Base-by-base conservation (phyloP, 306 rosid genomes). In the Ochetophila trinervis region DNA sequence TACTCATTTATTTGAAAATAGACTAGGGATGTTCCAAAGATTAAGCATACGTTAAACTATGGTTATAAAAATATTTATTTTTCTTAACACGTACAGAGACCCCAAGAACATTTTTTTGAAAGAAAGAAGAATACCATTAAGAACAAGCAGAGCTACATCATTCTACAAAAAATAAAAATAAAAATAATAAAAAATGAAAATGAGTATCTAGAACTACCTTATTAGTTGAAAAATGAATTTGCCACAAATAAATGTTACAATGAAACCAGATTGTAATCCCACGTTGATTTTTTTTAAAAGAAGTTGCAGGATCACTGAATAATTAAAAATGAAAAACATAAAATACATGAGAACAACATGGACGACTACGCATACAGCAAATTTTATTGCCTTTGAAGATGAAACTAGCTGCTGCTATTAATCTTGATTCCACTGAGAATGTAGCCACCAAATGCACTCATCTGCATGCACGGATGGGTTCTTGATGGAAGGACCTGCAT, bases 391-490 rank as follows among this genome's bases (percentile, higher is more conserved):
- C 36, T 59, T 23, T 53, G 36, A 76, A 16, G 18, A 34, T 44
- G 67, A 37, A 66, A 64, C 74, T 66, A 87, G 71, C 42, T 73
- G 69, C 48, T 73, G 69, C 74, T 37, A 70, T 86, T 84, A 60
- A 86, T 81, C 80, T 83, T 93, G n/a, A 87, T 93, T 32, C 96
- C 99, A 59, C 81, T 87, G 45, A 93, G 97, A 81, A 93, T 82
- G 72, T 93, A 93, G 4, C 98, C 97, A 63, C 96, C 98, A 66
- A 87, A 93, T 20, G 88, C 88, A 56, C 85, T 87, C 94, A 87
- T 93, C 83, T 89, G 96, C 97, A 87, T 93, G 65, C 68, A 76
- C 4, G 97, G 98, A 79, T 89, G 98, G 50, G 91, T 93, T 84
- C 99, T 85, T 74, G 89, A 87, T 49, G 97, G 96, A 74, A 93